Percentiles rank a stretch among this genome's conserved stretches.
Conservation (phyloP, 306 rosid genomes). For the Dryas octopetala region DNA sequence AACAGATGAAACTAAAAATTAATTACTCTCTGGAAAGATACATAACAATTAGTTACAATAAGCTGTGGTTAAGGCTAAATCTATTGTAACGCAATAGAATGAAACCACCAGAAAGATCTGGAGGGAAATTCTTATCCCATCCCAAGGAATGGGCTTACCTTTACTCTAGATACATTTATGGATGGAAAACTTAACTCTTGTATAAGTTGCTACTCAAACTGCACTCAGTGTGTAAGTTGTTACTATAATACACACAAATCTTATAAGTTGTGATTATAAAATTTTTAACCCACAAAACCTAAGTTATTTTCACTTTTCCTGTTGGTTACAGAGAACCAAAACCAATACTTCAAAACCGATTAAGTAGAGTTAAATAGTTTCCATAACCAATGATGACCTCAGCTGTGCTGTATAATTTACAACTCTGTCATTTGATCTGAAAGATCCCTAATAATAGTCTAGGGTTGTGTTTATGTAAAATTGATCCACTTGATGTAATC, state of each 20-base stretch:
- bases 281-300: too few species aligned
- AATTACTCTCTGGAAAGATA: background rate
- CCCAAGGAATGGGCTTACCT: background rate
- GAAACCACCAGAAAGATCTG: background rate
- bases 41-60: background rate
- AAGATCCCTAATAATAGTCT: background rate
- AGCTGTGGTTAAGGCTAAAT: background rate
- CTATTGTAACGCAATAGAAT: background rate
- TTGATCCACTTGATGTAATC: background rate
- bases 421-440: background rate
- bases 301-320: too few species aligned
- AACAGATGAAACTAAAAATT: conserved; percentile 23
- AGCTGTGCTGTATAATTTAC: background rate
- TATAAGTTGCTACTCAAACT: background rate
- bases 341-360: background rate
- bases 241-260: background rate
- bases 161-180: background rate
- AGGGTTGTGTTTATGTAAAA: background rate
- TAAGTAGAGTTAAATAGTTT: background rate
- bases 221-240: background rate
- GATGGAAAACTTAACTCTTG: background rate
- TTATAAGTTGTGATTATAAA: background rate
- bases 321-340: too few species aligned
- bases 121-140: background rate
- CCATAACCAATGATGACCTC: background rate